Conservation (phyloP, 2,329 filamentous ascomycete species). For the Fusarium sterilihyphosum region DNA sequence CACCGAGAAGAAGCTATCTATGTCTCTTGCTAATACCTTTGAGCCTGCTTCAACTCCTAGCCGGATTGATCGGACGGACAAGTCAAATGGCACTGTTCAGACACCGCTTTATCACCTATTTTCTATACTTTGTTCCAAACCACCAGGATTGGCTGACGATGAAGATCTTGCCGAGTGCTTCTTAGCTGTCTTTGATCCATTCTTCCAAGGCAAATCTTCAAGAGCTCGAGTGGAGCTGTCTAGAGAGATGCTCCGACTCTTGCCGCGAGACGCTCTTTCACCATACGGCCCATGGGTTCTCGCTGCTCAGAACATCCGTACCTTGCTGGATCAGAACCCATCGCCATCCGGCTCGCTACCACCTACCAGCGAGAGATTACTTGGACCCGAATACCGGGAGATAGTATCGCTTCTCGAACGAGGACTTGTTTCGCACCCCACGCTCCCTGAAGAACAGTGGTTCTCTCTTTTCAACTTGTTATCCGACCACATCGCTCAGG, state of each 20-base stretch:
- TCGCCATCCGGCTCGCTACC: conserved; percentile 35
- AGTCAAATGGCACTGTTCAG: conserved; percentile 60
- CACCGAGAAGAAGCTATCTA: conserved; percentile 67
- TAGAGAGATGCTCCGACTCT: conserved; percentile 60
- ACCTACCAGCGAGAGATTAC: conserved; percentile 52
- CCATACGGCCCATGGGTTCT: conserved; percentile 64
- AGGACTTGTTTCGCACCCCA: conserved; percentile 63
- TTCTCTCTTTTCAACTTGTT: conserved; percentile 66
- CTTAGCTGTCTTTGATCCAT: conserved; percentile 64
- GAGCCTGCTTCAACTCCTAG: conserved; percentile 73
- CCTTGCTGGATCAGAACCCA: conserved; percentile 51
- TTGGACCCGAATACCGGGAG: conserved; percentile 76
- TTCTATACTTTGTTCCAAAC: conserved; percentile 64
- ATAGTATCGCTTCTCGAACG: conserved; percentile 73
- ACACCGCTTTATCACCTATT: conserved; percentile 75
- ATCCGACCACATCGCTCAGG: conserved; percentile 64
- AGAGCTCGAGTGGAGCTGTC: conserved; percentile 58
- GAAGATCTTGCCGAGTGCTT: conserved; percentile 59
- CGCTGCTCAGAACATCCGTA: conserved; percentile 57
- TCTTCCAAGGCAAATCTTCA: conserved; percentile 61
- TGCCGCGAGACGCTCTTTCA: conserved; percentile 56
- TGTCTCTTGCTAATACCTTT: conserved; percentile 65
- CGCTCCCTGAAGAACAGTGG: conserved; percentile 60
- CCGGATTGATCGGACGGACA: conserved; percentile 63
- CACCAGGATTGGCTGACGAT: conserved; percentile 59